phyloP scores from a whole-genome alignment of 768 basidiomycete species.

The Boletus tylopilopsis region DNA sequence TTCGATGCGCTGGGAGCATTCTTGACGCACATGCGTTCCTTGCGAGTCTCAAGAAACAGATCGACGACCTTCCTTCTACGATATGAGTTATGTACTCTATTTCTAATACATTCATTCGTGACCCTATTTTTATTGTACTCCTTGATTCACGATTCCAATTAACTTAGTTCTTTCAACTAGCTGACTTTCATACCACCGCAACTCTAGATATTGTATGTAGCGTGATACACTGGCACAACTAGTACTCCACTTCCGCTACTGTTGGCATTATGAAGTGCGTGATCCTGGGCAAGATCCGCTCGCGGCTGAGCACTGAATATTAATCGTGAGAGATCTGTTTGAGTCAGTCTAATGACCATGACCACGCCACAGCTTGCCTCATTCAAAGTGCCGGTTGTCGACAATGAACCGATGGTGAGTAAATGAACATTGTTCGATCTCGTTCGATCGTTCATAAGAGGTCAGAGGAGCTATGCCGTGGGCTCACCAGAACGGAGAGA shows the following conservation, averaged over 20 bases:
- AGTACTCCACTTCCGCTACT: too few species aligned
- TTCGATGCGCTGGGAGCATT: constrained; percentile 64
- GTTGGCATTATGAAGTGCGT: too few species aligned
- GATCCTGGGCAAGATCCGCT: too few species aligned
- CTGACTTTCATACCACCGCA: neutral
- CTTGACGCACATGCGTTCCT: constrained; percentile 59
- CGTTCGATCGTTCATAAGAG: neutral
- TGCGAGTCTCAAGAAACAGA: constrained; percentile 47
- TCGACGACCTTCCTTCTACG: constrained; percentile 50
- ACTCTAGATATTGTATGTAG: neutral
- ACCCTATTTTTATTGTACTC: neutral
- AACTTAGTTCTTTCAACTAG: neutral
- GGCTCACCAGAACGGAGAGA: constrained; percentile 75
- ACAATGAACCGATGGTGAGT: constrained; percentile 93
- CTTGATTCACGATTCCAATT: neutral
- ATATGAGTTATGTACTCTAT: constrained; percentile 28
- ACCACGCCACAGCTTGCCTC: constrained; percentile 71
- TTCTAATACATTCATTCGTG: neutral
- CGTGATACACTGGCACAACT: neutral
- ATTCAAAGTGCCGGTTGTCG: constrained; percentile 80
- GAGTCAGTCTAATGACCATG: constrained; percentile 40
- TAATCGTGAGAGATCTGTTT: neutral
- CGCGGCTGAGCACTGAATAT: too few species aligned
- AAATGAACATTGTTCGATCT: neutral
- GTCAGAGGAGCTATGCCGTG: constrained; percentile 70